Evolutionary conservation across 257 asterid species (phyloP), one percentile per base, ranked within the genome.

Genomic region (Eustoma russellianum): DNA sequence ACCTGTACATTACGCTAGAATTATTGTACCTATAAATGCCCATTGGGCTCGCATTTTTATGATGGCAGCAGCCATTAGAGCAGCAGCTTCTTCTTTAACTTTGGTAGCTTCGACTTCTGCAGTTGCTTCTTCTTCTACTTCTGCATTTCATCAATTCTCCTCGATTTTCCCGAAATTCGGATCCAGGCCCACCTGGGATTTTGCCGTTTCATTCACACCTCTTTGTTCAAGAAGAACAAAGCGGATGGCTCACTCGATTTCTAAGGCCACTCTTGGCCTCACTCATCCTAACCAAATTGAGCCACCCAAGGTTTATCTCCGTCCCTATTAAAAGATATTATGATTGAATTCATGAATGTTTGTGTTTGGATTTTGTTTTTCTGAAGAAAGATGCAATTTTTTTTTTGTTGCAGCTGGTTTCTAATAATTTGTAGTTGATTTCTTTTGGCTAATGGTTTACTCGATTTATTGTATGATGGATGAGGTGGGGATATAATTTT

Each of bases 211-310:
- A 5, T 56, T 68, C 33, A 11, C 59, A 16, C 77, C 83, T 13
- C 28, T 68, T 59, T 48, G 58, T 43, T 72, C 60, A 33, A 46
- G 72, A 34, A 73, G 73, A 65, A 45, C 63, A 12, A 76, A 62
- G 11, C 62, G 78, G 5, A 77, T 73, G 79, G 77, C 77, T 56
- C 74, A 75, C 41, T 60, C 75, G 49, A 48, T 70, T 41, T 70
- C 83, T 40, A 43, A 57, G 52, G 79, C 74, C 64, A 77, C 79
- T 53, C 83, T 77, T 58, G 83, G 83, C 71, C 79, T 77, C 33
- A 77, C 83, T 54, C 64, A 57, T 8, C 49, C 77, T 43, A 68
- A 59, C 18, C 69, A 63, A 54, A 59, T 59, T 45, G 77, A 73
- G 8, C 15, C 63, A 1, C 79, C 70, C 3, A 66, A 73, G 83